Base-by-base conservation (phyloP, 352 stramenopile genomes). In the Hyphochytrium catenoides region DNA sequence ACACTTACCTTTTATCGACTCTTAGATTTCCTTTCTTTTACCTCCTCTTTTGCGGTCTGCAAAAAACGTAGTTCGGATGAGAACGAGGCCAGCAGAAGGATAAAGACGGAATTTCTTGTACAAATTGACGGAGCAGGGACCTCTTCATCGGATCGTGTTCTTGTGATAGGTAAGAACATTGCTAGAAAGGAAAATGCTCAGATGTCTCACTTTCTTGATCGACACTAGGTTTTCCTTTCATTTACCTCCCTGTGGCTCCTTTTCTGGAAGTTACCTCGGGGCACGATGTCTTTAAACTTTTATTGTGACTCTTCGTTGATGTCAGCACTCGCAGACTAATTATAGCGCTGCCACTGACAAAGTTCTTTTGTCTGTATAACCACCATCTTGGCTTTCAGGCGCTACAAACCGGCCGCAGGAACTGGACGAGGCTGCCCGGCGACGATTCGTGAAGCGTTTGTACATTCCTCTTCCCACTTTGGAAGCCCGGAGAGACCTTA, bases 61-160 rank as follows among this genome's bases (percentile, higher is more conserved):
- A 37, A 0, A 46, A 50, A 30, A 50, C 27, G 22, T 32, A 82
- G 69, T 23, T 78, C 74, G 0, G 82, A 95, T 49, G 89, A 98
- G 45, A 95, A 97, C 46, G 88, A 97, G 61, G 86, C 85, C 1
- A 94, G 74, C 55, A 52, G 88, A 18, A 57, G 88, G 15, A 94
- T 98, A 48, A 98, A 97, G 53, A 98, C 88, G 0, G 91, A 98
- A 52, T 97, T 97, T 56, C 57, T 97, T 2, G 85, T 98, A 1
- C 85, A 96, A 54, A 59, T 97, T 15, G 88, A 98, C 56, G 88
- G 83, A 39, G 76, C 76, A 11, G 75, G 83, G 16, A 94, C 79
- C 8, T 76, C 73, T 41, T 61, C 70, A 9, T 74, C 79, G 41
- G 83, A 90, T 19, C 65, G 89, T 11, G 82, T 96, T 9, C 59